Conservation (phyloP, 2,329 filamentous ascomycete genomes). For the Paraconiothyrium sp. region DNA sequence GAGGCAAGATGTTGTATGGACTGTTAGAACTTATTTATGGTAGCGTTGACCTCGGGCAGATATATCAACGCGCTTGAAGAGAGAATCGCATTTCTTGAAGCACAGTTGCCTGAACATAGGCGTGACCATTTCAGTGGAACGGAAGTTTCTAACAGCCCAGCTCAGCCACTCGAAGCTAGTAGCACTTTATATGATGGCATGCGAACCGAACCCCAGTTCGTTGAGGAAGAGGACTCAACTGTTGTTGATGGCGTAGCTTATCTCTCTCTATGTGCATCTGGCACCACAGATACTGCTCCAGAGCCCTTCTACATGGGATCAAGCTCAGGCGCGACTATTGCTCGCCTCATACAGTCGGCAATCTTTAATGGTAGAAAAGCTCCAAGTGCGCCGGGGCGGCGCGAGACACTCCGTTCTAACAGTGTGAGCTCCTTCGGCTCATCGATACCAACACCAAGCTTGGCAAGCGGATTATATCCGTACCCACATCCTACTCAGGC, state of each 20-base stretch:
- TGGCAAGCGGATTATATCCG: background rate
- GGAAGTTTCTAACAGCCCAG: constrained; percentile 19
- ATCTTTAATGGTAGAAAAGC: constrained; percentile 29
- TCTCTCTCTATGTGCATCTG: constrained; percentile 38
- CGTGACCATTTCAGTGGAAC: constrained; percentile 33
- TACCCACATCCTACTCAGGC: constrained; percentile 29
- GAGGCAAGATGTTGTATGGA: constrained; percentile 36
- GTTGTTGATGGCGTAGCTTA: constrained; percentile 40
- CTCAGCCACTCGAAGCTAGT: constrained; percentile 11
- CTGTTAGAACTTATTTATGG: background rate
- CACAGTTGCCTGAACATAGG: constrained; percentile 36
- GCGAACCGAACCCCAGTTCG: constrained; percentile 19
- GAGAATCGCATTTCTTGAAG: constrained; percentile 38
- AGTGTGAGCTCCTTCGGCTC: constrained; percentile 22
- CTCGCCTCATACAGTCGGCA: constrained; percentile 37
- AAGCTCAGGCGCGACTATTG: constrained; percentile 40
- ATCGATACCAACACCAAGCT: constrained; percentile 11
- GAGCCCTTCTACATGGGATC: constrained; percentile 41
- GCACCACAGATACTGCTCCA: constrained; percentile 32
- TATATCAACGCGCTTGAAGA: constrained; percentile 41
- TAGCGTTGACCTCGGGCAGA: constrained; percentile 16
- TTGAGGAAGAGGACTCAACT: constrained; percentile 34
- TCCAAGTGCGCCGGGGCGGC: background rate
- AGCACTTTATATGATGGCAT: background rate
- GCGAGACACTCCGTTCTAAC: constrained; percentile 20